Base-by-base conservation (phyloP, 148 eudicot genomes). In the Rhododendron molle region DNA sequence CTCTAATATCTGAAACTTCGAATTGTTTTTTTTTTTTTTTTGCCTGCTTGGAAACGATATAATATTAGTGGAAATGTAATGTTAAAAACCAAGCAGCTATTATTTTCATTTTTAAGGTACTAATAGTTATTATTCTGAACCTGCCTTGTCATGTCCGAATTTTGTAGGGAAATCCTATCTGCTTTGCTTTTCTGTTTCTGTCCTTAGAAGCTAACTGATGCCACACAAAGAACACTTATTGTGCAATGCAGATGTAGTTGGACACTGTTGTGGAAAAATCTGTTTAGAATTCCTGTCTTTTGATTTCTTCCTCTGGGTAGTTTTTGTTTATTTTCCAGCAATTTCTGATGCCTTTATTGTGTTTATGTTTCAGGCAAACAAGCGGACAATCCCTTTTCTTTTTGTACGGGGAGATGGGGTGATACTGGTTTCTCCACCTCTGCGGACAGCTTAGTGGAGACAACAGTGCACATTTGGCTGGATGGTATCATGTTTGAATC, bases 381-480 rank as follows among this genome's bases (percentile, higher is more conserved):
- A 49, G 81, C 60, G 81, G 60, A 79, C 81, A 11, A 79, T 79
- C 81, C 81, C 81, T 15, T 79, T 79, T 28, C 81, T 79, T 79
- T 79, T 79, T 26, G 81, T 79, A 79, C 56, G 81, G 38, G 81
- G 81, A 47, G 81, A 79, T 79, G 81, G 81, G 40, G 81, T 79
- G 81, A 49, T 79, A 79, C 40, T 79, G 38, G 81, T 79, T 28
- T 79, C 81, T 14, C 81, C 81, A 12, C 81, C 81, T 79, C 81
- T 79, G 81, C 32, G 81, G 23, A 79, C 81, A 1, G 81, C 81
- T 79, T 79, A 15, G 49, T 14, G 56, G 36, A 49, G 8, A 15
- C 11, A 49, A 50, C 20, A 30, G 36, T 49, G 81, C 81, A 79
- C 40, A 47, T 79, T 49, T 79, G 40, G 60, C 81, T 49, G 81